A percentile compares a stretch with the other conserved stretches of the same genome.
These are phyloP conservation scores for Candida awuae DNA, from an alignment of 805 yeast genomes.

Conservation along the genomic window DNA sequence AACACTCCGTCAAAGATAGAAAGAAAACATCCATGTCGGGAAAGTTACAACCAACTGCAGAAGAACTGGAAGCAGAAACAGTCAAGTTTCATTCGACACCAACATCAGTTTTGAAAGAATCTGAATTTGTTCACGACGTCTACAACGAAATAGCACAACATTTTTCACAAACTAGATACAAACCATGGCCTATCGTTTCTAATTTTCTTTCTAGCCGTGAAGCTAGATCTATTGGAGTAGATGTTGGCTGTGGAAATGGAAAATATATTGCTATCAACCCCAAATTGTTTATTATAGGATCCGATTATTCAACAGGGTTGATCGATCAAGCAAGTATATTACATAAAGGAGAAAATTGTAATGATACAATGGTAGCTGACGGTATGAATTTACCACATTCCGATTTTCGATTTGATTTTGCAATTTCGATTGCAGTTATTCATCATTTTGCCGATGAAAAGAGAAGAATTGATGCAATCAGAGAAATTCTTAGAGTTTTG, in stretches of 20 bases:
- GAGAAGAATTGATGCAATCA: slow-evolving; percentile 70
- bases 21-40: slow-evolving; percentile 28
- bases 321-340: slow-evolving; percentile 52
- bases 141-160: slow-evolving; percentile 90
- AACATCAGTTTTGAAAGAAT: slow-evolving; percentile 56
- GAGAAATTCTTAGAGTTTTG: slow-evolving; percentile 52
- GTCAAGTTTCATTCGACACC: slow-evolving; percentile 21
- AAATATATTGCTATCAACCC: slow-evolving; percentile 73
- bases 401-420: slow-evolving; percentile 54
- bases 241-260: slow-evolving; percentile 97
- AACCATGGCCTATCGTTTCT: slow-evolving; percentile 96
- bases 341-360: slow-evolving; percentile 19
- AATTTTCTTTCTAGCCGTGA: slow-evolving; percentile 44
- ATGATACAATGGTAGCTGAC: slow-evolving; percentile 71
- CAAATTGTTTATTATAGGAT: slow-evolving; percentile 64
- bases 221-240: slow-evolving; percentile 67
- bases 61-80: slow-evolving; percentile 24
- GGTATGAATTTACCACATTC: slow-evolving; percentile 61
- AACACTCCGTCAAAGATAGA: not conserved
- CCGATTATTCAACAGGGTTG: slow-evolving; percentile 64
- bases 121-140: slow-evolving; percentile 78
- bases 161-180: slow-evolving; percentile 88
- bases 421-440: slow-evolving; percentile 89
- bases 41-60: slow-evolving; percentile 25
- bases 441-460: slow-evolving; percentile 89